Evolutionary conservation across 257 asterid species (phyloP).

Genomic region (Solanum lycopersicoides): DNA sequence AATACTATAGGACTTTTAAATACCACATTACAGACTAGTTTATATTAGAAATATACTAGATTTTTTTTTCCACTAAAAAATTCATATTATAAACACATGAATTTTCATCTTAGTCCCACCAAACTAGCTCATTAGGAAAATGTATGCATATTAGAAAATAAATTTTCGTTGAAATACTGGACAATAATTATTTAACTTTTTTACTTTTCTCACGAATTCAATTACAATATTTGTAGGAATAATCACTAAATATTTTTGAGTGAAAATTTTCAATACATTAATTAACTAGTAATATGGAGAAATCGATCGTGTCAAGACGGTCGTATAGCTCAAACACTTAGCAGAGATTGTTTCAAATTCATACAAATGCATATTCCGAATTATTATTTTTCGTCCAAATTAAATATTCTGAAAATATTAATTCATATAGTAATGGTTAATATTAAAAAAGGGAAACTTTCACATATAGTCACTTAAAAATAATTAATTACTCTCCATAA

Average conservation of each 20-base stretch:
- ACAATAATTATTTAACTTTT: not conserved
- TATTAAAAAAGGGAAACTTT: not conserved
- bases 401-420: not conserved
- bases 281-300: not conserved
- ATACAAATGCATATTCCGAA: not conserved
- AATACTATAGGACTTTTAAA: not conserved
- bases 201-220: too few relatives aligned
- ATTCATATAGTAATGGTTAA: not conserved
- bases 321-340: not conserved
- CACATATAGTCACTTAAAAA: too few relatives aligned
- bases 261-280: not conserved
- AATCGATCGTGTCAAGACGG: not conserved
- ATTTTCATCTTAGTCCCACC: not conserved
- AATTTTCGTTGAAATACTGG: too few relatives aligned
- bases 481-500: too few relatives aligned
- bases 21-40: not conserved
- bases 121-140: not conserved
- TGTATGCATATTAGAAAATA: not conserved
- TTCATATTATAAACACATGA: not conserved
- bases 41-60: not conserved
- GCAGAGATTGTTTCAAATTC: not conserved
- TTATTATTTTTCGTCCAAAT: not conserved
- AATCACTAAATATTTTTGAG: too few relatives aligned
- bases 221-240: too few relatives aligned
- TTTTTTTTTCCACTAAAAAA: not conserved